Conservation (phyloP, 2,329 filamentous ascomycete genomes). For the Lanzia echinophila region DNA sequence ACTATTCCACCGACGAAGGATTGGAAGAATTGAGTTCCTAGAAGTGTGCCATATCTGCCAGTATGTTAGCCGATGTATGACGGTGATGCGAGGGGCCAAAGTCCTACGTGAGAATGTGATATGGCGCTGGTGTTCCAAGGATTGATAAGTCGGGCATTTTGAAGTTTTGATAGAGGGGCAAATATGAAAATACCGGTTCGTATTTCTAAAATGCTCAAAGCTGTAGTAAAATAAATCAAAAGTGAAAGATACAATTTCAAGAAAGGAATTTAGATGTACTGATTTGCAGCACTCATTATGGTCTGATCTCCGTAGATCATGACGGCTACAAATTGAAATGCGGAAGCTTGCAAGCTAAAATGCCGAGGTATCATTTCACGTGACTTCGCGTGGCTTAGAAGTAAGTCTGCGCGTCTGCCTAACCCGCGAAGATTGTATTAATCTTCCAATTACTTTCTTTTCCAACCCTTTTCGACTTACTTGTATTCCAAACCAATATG, state of each 20-base stretch:
- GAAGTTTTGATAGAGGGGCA: background rate
- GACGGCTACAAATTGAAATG: background rate
- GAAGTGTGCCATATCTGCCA: slow-evolving; percentile 77
- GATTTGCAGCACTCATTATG: too few species aligned
- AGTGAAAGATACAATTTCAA: too few species aligned
- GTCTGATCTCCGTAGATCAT: background rate
- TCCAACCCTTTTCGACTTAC: too few species aligned
- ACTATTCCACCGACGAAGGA: slow-evolving; percentile 71
- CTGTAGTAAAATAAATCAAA: background rate
- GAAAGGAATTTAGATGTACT: too few species aligned
- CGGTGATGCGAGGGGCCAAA: slow-evolving; percentile 4
- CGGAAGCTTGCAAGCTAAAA: background rate
- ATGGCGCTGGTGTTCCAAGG: slow-evolving; percentile 60
- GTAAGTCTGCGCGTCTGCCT: slow-evolving; percentile 7
- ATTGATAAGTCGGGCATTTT: slow-evolving; percentile 32
- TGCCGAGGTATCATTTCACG: slow-evolving; percentile 1
- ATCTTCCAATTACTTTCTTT: background rate
- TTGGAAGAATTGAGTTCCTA: slow-evolving; percentile 84
- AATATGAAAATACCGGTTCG: background rate
- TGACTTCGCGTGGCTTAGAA: slow-evolving; percentile 5
- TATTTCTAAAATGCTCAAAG: background rate
- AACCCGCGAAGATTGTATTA: background rate
- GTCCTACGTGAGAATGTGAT: slow-evolving; percentile 66
- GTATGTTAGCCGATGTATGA: slow-evolving; percentile 7
- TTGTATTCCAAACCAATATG: too few species aligned